These are phyloP conservation scores for Phialocephala sp. DNA, from an alignment of 2,329 filamentous ascomycete genomes.

Conservation along the genomic window DNA sequence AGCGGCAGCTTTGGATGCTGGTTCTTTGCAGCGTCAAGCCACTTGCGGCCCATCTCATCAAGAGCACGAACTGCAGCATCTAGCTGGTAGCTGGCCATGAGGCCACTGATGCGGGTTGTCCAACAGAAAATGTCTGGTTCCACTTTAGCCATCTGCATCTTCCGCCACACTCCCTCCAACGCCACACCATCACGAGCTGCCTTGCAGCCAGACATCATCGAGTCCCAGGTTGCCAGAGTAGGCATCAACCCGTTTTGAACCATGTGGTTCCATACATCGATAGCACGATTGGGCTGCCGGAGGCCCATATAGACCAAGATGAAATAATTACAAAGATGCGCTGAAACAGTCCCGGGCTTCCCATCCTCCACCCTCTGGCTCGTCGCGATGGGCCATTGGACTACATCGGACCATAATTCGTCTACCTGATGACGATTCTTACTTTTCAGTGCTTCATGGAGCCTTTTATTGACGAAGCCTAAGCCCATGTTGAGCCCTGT, in stretches of 20 bases:
- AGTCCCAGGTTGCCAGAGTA: slow-evolving; percentile 70
- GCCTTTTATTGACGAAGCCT: slow-evolving; percentile 26
- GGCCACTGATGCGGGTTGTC: slow-evolving; percentile 71
- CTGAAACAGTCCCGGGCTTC: slow-evolving; percentile 29
- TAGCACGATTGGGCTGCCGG: slow-evolving; percentile 48
- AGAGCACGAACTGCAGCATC: slow-evolving; percentile 66
- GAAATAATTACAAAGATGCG: slow-evolving; percentile 50
- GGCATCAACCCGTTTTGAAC: slow-evolving; percentile 59
- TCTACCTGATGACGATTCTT: slow-evolving; percentile 35
- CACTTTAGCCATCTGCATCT: slow-evolving; percentile 61
- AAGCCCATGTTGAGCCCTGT: not conserved
- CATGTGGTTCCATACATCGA: slow-evolving; percentile 64
- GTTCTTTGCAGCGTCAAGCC: slow-evolving; percentile 48
- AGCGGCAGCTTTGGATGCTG: slow-evolving; percentile 31
- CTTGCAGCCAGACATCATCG: slow-evolving; percentile 75
- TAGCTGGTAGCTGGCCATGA: slow-evolving; percentile 61
- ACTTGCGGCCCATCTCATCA: slow-evolving; percentile 67
- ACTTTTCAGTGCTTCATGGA: slow-evolving; percentile 34
- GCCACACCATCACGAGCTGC: slow-evolving; percentile 61
- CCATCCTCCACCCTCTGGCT: not conserved
- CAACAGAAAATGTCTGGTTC: slow-evolving; percentile 70
- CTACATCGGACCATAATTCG: slow-evolving; percentile 36
- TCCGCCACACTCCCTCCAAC: slow-evolving; percentile 70
- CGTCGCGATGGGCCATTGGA: slow-evolving; percentile 32
- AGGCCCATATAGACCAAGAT: slow-evolving; percentile 54